phyloP scores from a whole-genome alignment of 192 early-diverging fungal genomes.

The Coemansia brasiliensis region DNA sequence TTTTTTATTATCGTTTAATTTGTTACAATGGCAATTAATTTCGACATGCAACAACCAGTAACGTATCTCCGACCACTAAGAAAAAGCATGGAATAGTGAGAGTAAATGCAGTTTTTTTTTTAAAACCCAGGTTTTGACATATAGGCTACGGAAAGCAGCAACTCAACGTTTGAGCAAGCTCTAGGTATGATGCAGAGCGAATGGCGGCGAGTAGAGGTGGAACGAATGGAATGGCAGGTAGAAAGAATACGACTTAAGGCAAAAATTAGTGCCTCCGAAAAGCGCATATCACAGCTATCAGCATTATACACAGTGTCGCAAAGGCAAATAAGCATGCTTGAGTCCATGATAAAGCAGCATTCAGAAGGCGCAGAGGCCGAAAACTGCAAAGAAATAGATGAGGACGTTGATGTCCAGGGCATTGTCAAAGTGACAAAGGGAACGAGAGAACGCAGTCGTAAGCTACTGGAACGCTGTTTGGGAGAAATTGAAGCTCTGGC shows the following conservation, averaged over 20 bases:
- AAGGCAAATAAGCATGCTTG: constrained; percentile 31
- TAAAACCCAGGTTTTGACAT: too few species aligned
- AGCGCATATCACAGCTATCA: constrained; percentile 33
- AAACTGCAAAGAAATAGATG: background rate
- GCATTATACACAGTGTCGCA: constrained; percentile 26
- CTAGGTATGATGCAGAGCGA: constrained; percentile 34
- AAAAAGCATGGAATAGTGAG: too few species aligned
- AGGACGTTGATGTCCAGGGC: constrained; percentile 2
- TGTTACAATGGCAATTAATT: background rate
- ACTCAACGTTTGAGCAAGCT: constrained; percentile 32
- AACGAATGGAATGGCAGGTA: constrained; percentile 45
- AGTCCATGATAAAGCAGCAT: constrained; percentile 9
- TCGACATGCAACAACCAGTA: constrained; percentile 2
- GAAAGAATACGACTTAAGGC: constrained; percentile 49
- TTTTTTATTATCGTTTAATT: too few species aligned
- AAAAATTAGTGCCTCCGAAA: constrained; percentile 32
- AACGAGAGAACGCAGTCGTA: constrained; percentile 19
- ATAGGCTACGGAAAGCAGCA: background rate
- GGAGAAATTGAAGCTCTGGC: constrained; percentile 36
- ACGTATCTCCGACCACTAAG: too few species aligned
- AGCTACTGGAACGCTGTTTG: constrained; percentile 30
- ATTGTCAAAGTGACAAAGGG: constrained; percentile 18
- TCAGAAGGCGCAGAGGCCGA: background rate
- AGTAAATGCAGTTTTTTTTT: too few species aligned
- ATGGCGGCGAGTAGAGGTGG: constrained; percentile 46